Percentiles rank a stretch among this genome's conserved stretches.
Evolutionary conservation across 768 basidiomycete species (phyloP).

Genomic region (Tricholoma furcatifolium): DNA sequence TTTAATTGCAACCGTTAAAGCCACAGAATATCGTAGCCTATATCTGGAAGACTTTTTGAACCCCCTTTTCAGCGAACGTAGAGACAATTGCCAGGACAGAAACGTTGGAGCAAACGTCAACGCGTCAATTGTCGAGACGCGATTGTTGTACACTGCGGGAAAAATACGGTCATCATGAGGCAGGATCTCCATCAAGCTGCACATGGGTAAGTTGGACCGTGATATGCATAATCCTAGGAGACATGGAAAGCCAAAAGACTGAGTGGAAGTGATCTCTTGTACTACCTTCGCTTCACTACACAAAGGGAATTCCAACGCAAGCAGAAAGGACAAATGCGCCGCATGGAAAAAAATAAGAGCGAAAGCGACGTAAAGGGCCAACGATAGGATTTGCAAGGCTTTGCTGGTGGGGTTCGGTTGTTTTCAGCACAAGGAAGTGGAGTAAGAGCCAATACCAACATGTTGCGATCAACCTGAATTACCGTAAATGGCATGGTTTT

Average conservation of each 20-base stretch:
- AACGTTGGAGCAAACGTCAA: no score
- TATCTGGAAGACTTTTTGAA: no score
- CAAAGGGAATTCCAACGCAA: not conserved
- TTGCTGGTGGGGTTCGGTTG: not conserved
- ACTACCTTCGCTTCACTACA: not conserved
- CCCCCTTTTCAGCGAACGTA: no score
- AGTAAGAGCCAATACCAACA: constrained; percentile 4
- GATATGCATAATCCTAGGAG: not conserved
- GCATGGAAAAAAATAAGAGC: not conserved
- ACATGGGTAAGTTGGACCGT: not conserved
- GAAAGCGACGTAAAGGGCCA: not conserved
- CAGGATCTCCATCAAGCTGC: no score
- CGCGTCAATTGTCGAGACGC: no score
- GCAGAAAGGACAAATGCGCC: not conserved
- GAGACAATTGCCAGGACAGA: no score
- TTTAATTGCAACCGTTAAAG: no score
- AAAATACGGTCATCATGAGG: no score
- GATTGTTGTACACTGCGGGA: no score
- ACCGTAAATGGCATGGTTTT: not conserved
- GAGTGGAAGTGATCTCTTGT: not conserved
- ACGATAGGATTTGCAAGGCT: not conserved
- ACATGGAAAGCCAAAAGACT: not conserved
- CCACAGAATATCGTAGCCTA: no score
- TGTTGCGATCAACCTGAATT: constrained; percentile 5
- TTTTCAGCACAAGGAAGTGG: constrained; percentile 3